Evolutionary conservation across 1,284 basidiomycete species (phyloP).

Genomic region (Puccinia polysora): DNA sequence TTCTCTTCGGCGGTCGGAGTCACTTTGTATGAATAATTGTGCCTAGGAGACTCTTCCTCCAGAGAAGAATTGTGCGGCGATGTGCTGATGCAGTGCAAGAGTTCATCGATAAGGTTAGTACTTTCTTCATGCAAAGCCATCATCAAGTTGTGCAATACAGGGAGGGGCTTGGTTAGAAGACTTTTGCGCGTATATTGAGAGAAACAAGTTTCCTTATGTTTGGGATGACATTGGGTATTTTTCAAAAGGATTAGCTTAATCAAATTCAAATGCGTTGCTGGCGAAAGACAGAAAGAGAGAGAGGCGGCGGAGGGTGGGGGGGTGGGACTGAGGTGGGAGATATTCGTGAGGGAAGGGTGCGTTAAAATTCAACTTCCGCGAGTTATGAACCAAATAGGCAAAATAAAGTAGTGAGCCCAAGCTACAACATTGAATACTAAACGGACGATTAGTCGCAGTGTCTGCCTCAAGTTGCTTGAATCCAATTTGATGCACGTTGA

Average conservation of each 20-base stretch:
- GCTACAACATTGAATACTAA: conserved; percentile 10
- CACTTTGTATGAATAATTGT: neutral
- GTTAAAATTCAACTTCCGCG: conserved; percentile 2
- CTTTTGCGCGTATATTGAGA: neutral
- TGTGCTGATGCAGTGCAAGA: conserved; percentile 24
- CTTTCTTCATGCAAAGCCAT: conserved; percentile 40
- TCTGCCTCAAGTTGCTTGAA: neutral
- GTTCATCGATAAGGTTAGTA: conserved; percentile 33
- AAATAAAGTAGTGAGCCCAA: conserved; percentile 15
- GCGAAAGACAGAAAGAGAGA: conserved; percentile 4
- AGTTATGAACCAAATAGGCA: conserved; percentile 21
- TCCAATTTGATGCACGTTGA: conserved; percentile 14
- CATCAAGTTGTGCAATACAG: conserved; percentile 4
- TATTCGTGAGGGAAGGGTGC: neutral
- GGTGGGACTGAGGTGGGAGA: neutral
- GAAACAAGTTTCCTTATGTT: neutral
- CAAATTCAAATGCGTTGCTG: conserved; percentile 6
- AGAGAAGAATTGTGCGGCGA: conserved; percentile 19
- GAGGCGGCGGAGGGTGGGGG: neutral
- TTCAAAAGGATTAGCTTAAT: neutral
- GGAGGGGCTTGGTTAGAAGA: neutral
- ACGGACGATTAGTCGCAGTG: conserved; percentile 6
- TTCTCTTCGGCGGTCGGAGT: conserved; percentile 3
- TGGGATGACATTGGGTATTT: neutral
- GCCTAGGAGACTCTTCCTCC: conserved; percentile 8